These are phyloP conservation scores for Tarenaya hassleriana DNA, from an alignment of 345 rosid genomes.

Conservation along the genomic window DNA sequence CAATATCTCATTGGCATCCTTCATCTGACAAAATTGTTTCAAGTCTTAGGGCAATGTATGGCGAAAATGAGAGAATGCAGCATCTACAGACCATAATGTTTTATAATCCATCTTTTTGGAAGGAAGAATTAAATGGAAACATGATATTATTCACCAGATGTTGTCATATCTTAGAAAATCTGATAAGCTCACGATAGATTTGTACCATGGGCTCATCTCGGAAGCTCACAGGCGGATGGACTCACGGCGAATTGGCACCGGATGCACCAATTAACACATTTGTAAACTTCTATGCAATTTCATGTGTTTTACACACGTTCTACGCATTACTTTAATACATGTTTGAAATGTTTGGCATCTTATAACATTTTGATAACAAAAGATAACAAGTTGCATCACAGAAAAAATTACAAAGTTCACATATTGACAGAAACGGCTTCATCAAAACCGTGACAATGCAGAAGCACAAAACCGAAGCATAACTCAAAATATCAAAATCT, in stretches of 20 bases:
- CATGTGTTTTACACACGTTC: neutral
- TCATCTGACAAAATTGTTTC: slow-evolving; percentile 40
- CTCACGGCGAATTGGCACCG: no score
- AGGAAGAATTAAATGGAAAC: neutral
- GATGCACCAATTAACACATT: neutral
- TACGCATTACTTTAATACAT: no score
- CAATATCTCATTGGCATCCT: slow-evolving; percentile 34
- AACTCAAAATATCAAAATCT: no score
- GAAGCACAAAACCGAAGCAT: no score
- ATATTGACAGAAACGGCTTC: no score
- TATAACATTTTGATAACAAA: neutral
- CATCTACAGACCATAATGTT: no score
- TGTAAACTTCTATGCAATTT: neutral
- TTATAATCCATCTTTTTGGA: neutral
- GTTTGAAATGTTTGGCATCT: neutral
- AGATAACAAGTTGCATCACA: neutral
- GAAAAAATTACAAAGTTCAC: no score
- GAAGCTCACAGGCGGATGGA: no score
- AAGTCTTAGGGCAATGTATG: neutral
- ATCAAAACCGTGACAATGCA: no score
- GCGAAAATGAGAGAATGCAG: neutral
- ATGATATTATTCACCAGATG: neutral
- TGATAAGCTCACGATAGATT: no score
- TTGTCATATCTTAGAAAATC: neutral
- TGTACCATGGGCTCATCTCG: no score